phyloP scores from a whole-genome alignment of 2,329 filamentous ascomycete species.

The Sporothrix brunneoviolacea region DNA sequence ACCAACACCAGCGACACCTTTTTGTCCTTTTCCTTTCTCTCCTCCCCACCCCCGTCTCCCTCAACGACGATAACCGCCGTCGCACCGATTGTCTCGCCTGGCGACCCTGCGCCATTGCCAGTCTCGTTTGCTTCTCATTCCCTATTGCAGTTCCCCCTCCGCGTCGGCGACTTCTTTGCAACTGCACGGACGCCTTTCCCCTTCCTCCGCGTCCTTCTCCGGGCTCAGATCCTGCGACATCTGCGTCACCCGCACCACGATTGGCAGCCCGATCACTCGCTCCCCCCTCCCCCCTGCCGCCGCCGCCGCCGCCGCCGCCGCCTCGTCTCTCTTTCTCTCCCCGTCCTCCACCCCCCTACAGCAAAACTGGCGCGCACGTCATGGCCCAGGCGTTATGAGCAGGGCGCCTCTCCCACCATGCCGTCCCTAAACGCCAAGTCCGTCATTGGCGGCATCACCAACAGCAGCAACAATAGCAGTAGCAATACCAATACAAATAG shows the following conservation, averaged over 20 bases:
- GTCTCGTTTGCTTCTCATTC: not conserved
- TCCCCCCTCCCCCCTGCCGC: no score
- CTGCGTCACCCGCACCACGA: not conserved
- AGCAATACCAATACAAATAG: constrained; percentile 5
- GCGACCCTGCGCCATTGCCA: not conserved
- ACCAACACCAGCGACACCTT: not conserved
- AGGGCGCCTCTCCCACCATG: constrained; percentile 19
- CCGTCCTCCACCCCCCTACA: not conserved
- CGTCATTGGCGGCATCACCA: constrained; percentile 51
- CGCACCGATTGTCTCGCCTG: constrained; percentile 1
- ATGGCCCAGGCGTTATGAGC: constrained; percentile 21
- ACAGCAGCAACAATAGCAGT: constrained; percentile 38
- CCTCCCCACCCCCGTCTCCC: not conserved
- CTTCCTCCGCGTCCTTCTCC: not conserved
- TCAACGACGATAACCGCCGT: not conserved
- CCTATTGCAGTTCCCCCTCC: no score
- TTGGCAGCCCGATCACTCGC: no score
- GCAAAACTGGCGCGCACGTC: constrained; percentile 18
- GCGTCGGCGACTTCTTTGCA: not conserved
- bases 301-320: not conserved
- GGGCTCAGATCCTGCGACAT: not conserved
- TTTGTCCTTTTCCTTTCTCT: not conserved
- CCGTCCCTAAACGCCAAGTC: constrained; percentile 41
- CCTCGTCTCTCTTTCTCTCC: not conserved
- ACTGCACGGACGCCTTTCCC: not conserved